A percentile compares a stretch with the other conserved stretches of the same genome.
Conservation (phyloP, 768 basidiomycete genomes). For the Kwoniella pini region DNA sequence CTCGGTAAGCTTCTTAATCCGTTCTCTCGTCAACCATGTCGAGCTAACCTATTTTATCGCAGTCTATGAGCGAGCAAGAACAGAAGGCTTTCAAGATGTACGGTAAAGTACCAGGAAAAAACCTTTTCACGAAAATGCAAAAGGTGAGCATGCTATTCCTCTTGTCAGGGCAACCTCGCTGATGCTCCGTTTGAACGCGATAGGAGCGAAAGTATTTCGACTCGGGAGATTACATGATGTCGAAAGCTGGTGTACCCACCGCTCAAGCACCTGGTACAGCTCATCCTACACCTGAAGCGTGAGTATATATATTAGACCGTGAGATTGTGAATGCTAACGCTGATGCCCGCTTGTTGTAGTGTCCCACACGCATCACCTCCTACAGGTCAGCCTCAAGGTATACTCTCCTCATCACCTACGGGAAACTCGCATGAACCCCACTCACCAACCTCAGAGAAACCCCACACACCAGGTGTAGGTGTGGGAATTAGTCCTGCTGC, state of each 20-base stretch:
- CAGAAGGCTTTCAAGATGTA: slow-evolving; percentile 91
- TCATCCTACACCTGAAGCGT: slow-evolving; percentile 98
- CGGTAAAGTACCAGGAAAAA: slow-evolving; percentile 95
- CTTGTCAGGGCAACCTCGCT: background rate
- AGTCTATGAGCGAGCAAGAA: slow-evolving; percentile 86
- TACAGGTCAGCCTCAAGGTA: slow-evolving; percentile 54
- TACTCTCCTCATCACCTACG: slow-evolving; percentile 36
- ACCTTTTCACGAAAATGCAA: slow-evolving; percentile 88
- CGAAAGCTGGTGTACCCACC: slow-evolving; percentile 86
- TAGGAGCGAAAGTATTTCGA: slow-evolving; percentile 99
- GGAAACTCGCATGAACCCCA: slow-evolving; percentile 16
- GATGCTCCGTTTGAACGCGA: background rate
- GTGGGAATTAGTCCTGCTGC: slow-evolving; percentile 48
- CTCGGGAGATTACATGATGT: slow-evolving; percentile 96
- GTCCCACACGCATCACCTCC: slow-evolving; percentile 88
- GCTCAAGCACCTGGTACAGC: slow-evolving; percentile 89
- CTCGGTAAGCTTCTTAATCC: no score
- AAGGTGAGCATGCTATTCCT: slow-evolving; percentile 62
- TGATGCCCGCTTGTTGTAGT: slow-evolving; percentile 56
- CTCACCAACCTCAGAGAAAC: slow-evolving; percentile 14
- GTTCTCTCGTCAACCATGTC: no score
- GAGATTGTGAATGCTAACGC: no score
- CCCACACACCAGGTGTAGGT: slow-evolving; percentile 28
- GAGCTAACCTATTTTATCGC: no score
- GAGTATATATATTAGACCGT: no score